Evolutionary conservation across 129 eudicot species (phyloP), one percentile per base, ranked within the genome.

Genomic region (Solidago caesia): DNA sequence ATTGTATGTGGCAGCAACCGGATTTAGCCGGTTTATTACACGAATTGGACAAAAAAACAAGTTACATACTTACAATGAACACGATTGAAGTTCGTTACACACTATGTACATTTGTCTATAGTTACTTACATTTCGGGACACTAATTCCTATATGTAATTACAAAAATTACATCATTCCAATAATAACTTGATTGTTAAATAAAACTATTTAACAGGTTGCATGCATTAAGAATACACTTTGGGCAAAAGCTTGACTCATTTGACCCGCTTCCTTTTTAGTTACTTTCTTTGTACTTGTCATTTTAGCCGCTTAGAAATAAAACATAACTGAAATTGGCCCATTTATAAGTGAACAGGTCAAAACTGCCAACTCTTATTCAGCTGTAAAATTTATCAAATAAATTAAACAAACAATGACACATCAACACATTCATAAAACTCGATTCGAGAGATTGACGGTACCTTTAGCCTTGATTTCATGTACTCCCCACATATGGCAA

Each of bases 401-500:
- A 0, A 52, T 39, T 53, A 51, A 25, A 29, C 15, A 29, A 65
- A 43, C 49, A 65, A 43, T n/a, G 39, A 66, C 49, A 62, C 45
- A 72, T 63, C 57, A 41, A 62, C 64, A 71, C 49, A 63, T 4
- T 53, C 5, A 55, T 52, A 25, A 26, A 44, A 43, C 58, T 26
- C 51, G 16, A 58, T 57, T 64, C 3, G n/a, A 9, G 39, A 64
- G 56, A 66, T 75, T 39, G 68, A 44, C 44, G 11, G 52, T 82
- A 95, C 99, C 97, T 88, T 87, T 52, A 91, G 84, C 73, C 90
- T 85, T 60, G 96, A 88, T 81, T 87, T 95, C 97, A 88, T 89
- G 69, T 77, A 95, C 84, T 95, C 99, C 78, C 99, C 99, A 39
- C 97, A 95, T 73, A 95, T 88, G 67, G 99, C 97, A 72, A 91